phyloP scores from a whole-genome alignment of 2,329 filamentous ascomycete genomes.

The Alternaria sp. region DNA sequence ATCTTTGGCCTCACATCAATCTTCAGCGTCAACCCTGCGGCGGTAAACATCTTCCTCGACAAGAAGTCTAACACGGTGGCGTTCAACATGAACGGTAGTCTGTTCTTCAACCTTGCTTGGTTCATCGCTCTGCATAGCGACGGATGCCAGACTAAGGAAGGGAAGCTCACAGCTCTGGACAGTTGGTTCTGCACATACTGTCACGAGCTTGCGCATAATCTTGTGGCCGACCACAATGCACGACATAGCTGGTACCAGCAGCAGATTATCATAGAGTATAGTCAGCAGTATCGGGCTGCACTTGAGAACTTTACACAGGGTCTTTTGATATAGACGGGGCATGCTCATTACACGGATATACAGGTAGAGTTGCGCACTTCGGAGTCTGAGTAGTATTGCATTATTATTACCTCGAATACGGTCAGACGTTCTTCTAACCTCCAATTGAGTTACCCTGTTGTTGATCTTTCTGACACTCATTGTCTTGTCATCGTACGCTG shows the following conservation, averaged over 20 bases:
- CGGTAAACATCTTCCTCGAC: conserved; percentile 88
- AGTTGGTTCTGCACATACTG: conserved; percentile 96
- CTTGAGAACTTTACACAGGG: conserved; percentile 33
- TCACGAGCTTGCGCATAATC: conserved; percentile 94
- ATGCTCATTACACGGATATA: neutral
- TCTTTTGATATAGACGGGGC: conserved; percentile 14
- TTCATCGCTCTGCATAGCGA: conserved; percentile 75
- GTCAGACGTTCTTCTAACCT: rapidly evolving
- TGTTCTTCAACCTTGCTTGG: conserved; percentile 94
- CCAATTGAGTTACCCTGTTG: rapidly evolving
- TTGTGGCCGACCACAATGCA: conserved; percentile 72
- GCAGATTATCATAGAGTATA: conserved; percentile 48
- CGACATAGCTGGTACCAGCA: conserved; percentile 48
- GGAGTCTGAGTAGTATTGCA: neutral
- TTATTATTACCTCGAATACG: neutral
- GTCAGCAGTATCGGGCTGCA: conserved; percentile 37
- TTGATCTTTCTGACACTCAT: neutral
- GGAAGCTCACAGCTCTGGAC: conserved; percentile 60
- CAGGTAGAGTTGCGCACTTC: neutral
- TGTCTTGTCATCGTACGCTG: neutral
- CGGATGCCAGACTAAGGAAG: conserved; percentile 31
- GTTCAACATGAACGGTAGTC: conserved; percentile 84
- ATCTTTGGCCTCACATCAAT: conserved; percentile 43
- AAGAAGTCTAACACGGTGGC: conserved; percentile 81
- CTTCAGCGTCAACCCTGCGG: conserved; percentile 72